Conservation (phyloP, 2,329 filamentous ascomycete species). For the Colletotrichum gigasporum region DNA sequence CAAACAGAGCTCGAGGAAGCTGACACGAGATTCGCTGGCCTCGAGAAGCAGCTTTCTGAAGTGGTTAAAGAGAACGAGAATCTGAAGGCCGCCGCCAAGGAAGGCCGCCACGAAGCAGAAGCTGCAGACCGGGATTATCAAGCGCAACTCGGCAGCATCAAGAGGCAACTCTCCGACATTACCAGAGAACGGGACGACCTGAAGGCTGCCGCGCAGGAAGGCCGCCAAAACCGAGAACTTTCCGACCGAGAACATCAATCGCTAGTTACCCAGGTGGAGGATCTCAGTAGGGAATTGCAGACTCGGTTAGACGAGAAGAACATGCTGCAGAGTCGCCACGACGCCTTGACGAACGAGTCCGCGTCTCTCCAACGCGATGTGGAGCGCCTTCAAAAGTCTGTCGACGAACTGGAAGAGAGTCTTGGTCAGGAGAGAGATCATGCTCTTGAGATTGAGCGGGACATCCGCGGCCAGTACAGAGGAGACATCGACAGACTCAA, state of each 20-base stretch:
- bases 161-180: conserved; percentile 58
- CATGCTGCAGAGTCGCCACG: conserved; percentile 74
- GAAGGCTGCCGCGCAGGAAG: conserved; percentile 53
- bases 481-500: conserved; percentile 61
- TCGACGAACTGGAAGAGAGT: conserved; percentile 57
- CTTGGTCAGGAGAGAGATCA: conserved; percentile 65
- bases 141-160: conserved; percentile 54
- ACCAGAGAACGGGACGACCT: conserved; percentile 57
- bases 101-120: conserved; percentile 54
- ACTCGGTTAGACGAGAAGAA: conserved; percentile 72
- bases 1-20: conserved; percentile 71
- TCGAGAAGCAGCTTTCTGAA: conserved; percentile 61
- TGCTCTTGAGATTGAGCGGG: conserved; percentile 67
- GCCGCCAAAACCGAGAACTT: conserved; percentile 54
- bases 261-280: conserved; percentile 60
- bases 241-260: conserved; percentile 48
- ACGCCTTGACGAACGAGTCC: conserved; percentile 73
- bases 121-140: conserved; percentile 48
- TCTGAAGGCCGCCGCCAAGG: conserved; percentile 54
- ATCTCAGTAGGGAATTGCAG: conserved; percentile 68
- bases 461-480: conserved; percentile 57
- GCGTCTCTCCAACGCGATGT: conserved; percentile 73
- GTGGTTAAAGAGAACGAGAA: conserved; percentile 57
- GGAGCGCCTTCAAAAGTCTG: conserved; percentile 55
- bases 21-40: conserved; percentile 56